Evolutionary conservation across 2,329 filamentous ascomycete genomes (phyloP), one percentile per base, ranked within the genome.

Genomic region (Neopestalotiopsis sp.): DNA sequence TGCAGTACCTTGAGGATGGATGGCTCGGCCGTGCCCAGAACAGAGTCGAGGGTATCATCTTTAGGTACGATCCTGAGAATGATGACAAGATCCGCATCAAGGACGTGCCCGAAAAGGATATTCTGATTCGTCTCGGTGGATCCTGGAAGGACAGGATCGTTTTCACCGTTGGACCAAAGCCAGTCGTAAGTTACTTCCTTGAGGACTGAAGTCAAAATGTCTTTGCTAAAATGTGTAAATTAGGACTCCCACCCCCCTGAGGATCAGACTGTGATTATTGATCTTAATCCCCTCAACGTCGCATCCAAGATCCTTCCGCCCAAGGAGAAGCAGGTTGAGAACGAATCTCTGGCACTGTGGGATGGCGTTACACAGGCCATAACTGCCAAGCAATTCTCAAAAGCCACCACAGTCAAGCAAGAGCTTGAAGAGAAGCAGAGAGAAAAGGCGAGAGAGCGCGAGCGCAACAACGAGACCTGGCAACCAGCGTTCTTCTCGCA

Each of bases 21-120:
- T 99, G 96, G 95, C 87, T 98, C 38, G 94, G 95, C 61, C 93
- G 94, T 73, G 89, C 94, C 24, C 95, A 97, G 74, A 97, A 98
- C 81, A 94, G 92, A 77, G 92, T 99, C 45, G 90, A 97, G 70
- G 96, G 96, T 20, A 90, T 98, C 67, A 87, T 98, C 67, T 99
- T 97, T 86, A 91, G 88, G 64, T 97, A 97, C 74, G 92, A 97
- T 76, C 92, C 94, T 0, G 89, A 93, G 28, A 95, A 95, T 69
- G 95, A 98, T 79, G 89, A 89, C 78, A 94, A 91, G 80, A 90
- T 84, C 5, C 91, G 88, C 74, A 91, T 98, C 75, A 94, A 92
- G 81, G 95, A 98, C 71, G 94, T 99, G 0, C 88, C 94, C 0
- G 93, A 96, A 1, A 90, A 92, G 70, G 94, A 97, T 76, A 84